Evolutionary conservation across 192 early-diverging fungal genomes (phyloP).

Genomic region (Dimargaris cristalligena): DNA sequence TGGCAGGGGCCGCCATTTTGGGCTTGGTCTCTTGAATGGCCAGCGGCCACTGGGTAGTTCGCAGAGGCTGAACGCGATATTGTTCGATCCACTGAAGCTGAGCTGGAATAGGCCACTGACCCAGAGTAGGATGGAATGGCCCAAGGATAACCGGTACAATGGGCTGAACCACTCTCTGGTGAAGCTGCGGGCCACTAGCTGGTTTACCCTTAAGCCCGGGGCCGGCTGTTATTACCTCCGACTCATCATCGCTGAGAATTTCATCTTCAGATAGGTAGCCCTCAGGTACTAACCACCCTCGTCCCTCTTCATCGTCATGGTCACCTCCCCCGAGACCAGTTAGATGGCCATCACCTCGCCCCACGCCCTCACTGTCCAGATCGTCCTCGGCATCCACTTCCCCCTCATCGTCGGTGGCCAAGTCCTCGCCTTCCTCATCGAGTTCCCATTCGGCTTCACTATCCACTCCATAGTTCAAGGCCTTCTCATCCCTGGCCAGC

Average conservation of each 20-base stretch:
- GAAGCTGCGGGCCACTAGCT: constrained; percentile 11
- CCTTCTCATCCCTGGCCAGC: constrained; percentile 37
- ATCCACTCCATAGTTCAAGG: constrained; percentile 73
- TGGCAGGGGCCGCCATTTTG: no score
- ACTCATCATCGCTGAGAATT: constrained; percentile 19
- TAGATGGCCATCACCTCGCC: background rate
- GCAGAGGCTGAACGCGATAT: background rate
- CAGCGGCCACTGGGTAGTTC: background rate
- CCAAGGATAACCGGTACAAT: constrained; percentile 26
- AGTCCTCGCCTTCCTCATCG: constrained; percentile 78
- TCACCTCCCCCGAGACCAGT: background rate
- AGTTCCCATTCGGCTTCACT: constrained; percentile 85
- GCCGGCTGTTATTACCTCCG: background rate
- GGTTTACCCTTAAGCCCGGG: constrained; percentile 2
- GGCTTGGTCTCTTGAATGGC: no score
- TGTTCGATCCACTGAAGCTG: background rate
- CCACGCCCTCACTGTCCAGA: background rate
- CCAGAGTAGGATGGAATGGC: constrained; percentile 16
- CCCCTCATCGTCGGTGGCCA: constrained; percentile 60
- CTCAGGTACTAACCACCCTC: constrained; percentile 70
- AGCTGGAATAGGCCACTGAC: background rate
- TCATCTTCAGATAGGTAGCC: constrained; percentile 78
- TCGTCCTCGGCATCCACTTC: constrained; percentile 40
- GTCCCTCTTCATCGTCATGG: constrained; percentile 31
- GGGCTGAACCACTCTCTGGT: constrained; percentile 15